A percentile compares a stretch with the other conserved stretches of the same genome.
Evolutionary conservation across 306 rosid species (phyloP).

Genomic region (Dryas alaskensis): DNA sequence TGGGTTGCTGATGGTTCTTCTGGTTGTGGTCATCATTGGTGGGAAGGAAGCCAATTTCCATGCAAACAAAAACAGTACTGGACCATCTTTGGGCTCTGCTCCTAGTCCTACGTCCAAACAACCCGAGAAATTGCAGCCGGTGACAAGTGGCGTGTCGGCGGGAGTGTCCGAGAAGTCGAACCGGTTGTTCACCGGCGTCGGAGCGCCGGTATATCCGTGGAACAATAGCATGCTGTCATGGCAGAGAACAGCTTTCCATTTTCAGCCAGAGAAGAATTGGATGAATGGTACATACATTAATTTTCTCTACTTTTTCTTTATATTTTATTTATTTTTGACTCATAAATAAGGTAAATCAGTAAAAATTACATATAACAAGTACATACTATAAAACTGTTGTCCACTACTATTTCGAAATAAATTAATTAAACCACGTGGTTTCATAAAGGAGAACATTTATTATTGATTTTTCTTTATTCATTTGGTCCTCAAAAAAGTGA

Average conservation of each 20-base stretch:
- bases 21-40: slow-evolving; percentile 35
- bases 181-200: slow-evolving; percentile 12
- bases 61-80: neutral
- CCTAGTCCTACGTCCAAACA: neutral
- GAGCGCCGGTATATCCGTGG: slow-evolving; percentile 52
- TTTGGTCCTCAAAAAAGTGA: neutral
- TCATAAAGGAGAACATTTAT: neutral
- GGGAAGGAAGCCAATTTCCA: neutral
- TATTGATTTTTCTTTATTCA: neutral
- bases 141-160: slow-evolving; percentile 54
- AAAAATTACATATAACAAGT: too few species aligned
- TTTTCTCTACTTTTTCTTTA: neutral
- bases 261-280: slow-evolving; percentile 90
- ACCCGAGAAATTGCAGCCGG: slow-evolving; percentile 9
- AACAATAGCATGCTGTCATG: slow-evolving; percentile 69
- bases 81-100: neutral
- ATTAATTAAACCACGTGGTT: neutral
- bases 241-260: slow-evolving; percentile 90
- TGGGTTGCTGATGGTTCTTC: slow-evolving; percentile 41
- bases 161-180: slow-evolving; percentile 77
- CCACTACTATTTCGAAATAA: too few species aligned
- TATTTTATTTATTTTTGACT: neutral
- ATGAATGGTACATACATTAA: slow-evolving; percentile 61
- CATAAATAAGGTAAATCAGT: too few species aligned
- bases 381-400: too few species aligned